Evolutionary conservation across 192 early-diverging fungal species (phyloP), one percentile per base, ranked within the genome.

Genomic region (Blastocladiella britannica): DNA sequence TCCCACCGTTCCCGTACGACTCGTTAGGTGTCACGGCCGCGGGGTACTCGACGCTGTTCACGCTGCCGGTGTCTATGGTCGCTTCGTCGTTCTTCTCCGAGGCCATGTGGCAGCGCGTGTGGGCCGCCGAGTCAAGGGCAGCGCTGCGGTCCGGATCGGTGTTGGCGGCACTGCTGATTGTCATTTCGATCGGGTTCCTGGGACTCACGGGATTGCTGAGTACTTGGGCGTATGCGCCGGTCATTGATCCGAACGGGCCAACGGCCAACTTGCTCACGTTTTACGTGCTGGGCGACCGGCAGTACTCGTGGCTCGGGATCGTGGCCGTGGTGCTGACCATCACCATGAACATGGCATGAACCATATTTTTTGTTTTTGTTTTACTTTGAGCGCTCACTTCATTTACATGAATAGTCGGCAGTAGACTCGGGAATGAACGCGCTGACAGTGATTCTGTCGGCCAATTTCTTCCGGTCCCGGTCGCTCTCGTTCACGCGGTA

Each of bases 101-200:
- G 54, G 74, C 65, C 23, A 54, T 69, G 52, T 76, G 74, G 74
- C 74, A 76, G 58, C 68, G 74, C 18, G 65, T 71, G 47, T 76
- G 74, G 74, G 63, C 71, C 24, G 61, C 74, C 12, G 60, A 57
- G 9, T 65, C 66, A 57, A 47, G 62, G n/a, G 30, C 52, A 51
- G 56, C 71, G 1, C 53, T 72, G 18, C 30, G 30, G 26, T 29
- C 27, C 0, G 74, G 74, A 18, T 59, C 65, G 20, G 24, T n/a
- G 7, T 56, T 69, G 52, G 74, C 59, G 47, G 65, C 62, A 15
- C 28, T n/a, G 3, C 12, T 71, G 15, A 56, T 63, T 37, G 64
- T 56, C 22, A 4, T 66, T 0, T 64, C 67, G 30, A 54, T 63
- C 25, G 67, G 65, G 58, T 61, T 70, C 51, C 65, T 76, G 31